Percentiles rank a stretch among this genome's conserved stretches.
These are phyloP conservation scores for Casuarina cunninghamiana DNA, from an alignment of 306 rosid genomes.

Conservation along the genomic window DNA sequence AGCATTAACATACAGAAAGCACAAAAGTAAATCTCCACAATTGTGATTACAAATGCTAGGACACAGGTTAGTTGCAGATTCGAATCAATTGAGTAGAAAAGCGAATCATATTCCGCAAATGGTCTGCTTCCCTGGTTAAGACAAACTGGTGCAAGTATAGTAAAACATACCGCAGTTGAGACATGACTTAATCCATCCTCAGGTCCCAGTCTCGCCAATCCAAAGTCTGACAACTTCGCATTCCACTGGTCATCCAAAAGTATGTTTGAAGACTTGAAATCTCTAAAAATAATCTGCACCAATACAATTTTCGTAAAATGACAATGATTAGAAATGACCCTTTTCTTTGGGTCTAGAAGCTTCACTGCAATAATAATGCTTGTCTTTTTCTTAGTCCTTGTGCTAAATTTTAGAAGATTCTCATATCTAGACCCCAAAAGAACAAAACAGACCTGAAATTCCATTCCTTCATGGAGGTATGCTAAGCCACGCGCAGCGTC, in stretches of 20 bases:
- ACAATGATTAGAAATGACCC: not conserved
- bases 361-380: not conserved
- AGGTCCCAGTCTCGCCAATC: slow-evolving; percentile 62
- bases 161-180: slow-evolving; percentile 48
- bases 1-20: not conserved
- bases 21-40: no score
- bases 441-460: slow-evolving; percentile 50
- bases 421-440: not conserved
- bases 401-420: not conserved
- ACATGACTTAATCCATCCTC: slow-evolving; percentile 55
- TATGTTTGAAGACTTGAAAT: slow-evolving; percentile 63
- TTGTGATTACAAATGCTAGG: not conserved
- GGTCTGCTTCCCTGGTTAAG: not conserved
- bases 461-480: slow-evolving; percentile 76
- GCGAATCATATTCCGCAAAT: not conserved
- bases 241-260: slow-evolving; percentile 58
- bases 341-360: not conserved
- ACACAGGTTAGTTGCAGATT: not conserved
- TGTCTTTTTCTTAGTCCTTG: not conserved
- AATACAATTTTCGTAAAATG: not conserved
- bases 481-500: slow-evolving; percentile 62
- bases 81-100: not conserved
- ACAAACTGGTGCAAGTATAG: not conserved
- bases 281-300: slow-evolving; percentile 60
- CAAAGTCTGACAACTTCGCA: slow-evolving; percentile 59